These are phyloP conservation scores for Lignosus rhinocerotis DNA, from an alignment of 1,284 basidiomycete genomes.

Conservation along the genomic window DNA sequence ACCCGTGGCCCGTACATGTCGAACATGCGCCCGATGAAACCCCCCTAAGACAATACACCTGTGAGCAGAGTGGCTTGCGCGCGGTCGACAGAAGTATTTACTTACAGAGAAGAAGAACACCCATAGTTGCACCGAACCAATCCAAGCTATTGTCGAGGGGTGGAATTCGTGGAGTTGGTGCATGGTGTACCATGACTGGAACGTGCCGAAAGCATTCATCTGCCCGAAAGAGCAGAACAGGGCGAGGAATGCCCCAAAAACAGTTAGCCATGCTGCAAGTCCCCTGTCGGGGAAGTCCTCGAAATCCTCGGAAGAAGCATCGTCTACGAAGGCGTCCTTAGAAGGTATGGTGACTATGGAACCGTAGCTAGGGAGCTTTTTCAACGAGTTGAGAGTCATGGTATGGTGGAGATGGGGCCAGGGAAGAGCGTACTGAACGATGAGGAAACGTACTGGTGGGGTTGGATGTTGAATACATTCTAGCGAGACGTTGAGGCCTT, in stretches of 20 bases:
- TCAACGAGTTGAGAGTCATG: background rate
- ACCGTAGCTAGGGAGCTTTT: slow-evolving; percentile 8
- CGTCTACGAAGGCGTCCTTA: background rate
- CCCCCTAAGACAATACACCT: slow-evolving; percentile 25
- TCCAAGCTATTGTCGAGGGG: slow-evolving; percentile 47
- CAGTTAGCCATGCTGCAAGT: slow-evolving; percentile 22
- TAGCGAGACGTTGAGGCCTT: background rate
- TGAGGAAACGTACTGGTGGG: background rate
- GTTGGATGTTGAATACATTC: background rate
- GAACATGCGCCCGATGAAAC: slow-evolving; percentile 36
- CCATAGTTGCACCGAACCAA: slow-evolving; percentile 47
- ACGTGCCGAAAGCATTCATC: slow-evolving; percentile 41
- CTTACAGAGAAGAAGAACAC: slow-evolving; percentile 42
- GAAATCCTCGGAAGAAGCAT: background rate
- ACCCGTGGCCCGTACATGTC: slow-evolving; percentile 37
- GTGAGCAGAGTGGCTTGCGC: background rate
- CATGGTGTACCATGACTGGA: slow-evolving; percentile 45
- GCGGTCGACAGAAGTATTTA: slow-evolving; percentile 4
- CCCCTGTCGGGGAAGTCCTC: slow-evolving; percentile 19
- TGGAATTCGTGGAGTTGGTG: slow-evolving; percentile 39
- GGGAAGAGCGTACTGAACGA: background rate
- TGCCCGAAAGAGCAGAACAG: slow-evolving; percentile 40
- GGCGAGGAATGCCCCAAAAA: slow-evolving; percentile 23
- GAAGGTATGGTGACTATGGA: slow-evolving; percentile 9
- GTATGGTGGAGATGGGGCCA: background rate